Evolutionary conservation across 1,139 yeast species (phyloP), one percentile per base, ranked within the genome.

Genomic region (Blastobotrys aristatus): DNA sequence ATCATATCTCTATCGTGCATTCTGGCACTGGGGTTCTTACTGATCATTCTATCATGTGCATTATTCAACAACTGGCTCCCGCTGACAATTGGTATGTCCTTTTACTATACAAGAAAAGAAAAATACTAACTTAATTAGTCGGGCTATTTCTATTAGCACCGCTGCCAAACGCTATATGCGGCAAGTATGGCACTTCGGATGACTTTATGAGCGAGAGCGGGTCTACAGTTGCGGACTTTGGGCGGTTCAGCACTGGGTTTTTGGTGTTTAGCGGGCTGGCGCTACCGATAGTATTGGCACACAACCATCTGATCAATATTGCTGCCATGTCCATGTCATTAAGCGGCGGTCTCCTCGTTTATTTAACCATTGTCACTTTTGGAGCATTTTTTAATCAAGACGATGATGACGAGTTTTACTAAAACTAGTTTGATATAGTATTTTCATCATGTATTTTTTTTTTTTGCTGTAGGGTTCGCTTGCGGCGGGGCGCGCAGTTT

Each of bases 51-150:
- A 18, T 87, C 94, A 14, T 86, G 90, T 21, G 82, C 83, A 4
- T 71, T 84, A 17, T 81, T 74, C 61, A 84, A 84, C 46, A 84
- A 83, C 63, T 86, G 95, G 95, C 73, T 77, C 55, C 94, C 95
- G 2, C 72, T 84, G 36, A 69, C 81, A 41, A 77, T 78, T 52
- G 82, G 82, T 55, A 54, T 41, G 70, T 62, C 4, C 17, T 30
- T 30, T 4, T 35, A 32, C 20, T 6, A 4, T 11, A 35, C 3
- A 35, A 35, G 11, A 35, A 21, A 18, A 35, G 24, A 18, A 22
- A n/a, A 37, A 14, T 18, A 37, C 40, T 4, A 22, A 13, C n/a
- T n/a, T n/a, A n/a, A n/a, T n/a, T n/a, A 61, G 75, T 71, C 37
- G 64, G 66, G 10, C 62, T 72, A 56, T 72, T 72, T 61, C 72